These are phyloP conservation scores for Podila epicladia DNA, from an alignment of 192 early-diverging fungal species.

Conservation along the genomic window DNA sequence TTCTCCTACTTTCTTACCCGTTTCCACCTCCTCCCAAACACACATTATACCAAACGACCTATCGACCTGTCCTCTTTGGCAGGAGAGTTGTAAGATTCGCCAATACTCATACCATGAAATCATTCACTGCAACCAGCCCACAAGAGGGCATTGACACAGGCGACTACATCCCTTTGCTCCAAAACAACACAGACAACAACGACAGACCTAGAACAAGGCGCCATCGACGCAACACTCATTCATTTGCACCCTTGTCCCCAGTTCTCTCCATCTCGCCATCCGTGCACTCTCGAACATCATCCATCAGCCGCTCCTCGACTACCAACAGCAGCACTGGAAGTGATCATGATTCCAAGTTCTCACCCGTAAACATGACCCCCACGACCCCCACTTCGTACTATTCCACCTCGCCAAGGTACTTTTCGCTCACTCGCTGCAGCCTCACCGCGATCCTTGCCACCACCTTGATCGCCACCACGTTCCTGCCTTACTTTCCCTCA, in stretches of 20 bases:
- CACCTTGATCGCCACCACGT: constrained; percentile 8
- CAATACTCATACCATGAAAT: not conserved
- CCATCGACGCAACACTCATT: not conserved
- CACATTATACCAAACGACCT: too few relatives aligned
- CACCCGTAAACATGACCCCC: not conserved
- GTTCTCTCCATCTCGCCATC: not conserved
- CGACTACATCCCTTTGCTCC: not conserved
- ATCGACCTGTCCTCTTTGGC: not conserved
- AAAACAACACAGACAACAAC: not conserved
- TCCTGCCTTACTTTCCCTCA: constrained; percentile 3
- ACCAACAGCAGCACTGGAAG: not conserved
- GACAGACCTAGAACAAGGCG: not conserved
- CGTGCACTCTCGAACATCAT: not conserved
- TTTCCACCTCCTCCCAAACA: too few relatives aligned
- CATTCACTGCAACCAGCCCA: not conserved
- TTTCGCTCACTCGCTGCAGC: constrained; percentile 11
- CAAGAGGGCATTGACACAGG: not conserved
- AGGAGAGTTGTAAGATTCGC: not conserved
- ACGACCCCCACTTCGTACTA: not conserved
- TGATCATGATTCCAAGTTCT: not conserved
- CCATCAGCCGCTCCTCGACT: not conserved
- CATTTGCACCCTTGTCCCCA: not conserved
- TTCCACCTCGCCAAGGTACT: not conserved
- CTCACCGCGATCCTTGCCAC: constrained; percentile 5
- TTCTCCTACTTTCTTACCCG: too few relatives aligned